These are phyloP conservation scores for Gyromitra esculenta DNA, from an alignment of 2,329 filamentous ascomycete species.

Conservation along the genomic window DNA sequence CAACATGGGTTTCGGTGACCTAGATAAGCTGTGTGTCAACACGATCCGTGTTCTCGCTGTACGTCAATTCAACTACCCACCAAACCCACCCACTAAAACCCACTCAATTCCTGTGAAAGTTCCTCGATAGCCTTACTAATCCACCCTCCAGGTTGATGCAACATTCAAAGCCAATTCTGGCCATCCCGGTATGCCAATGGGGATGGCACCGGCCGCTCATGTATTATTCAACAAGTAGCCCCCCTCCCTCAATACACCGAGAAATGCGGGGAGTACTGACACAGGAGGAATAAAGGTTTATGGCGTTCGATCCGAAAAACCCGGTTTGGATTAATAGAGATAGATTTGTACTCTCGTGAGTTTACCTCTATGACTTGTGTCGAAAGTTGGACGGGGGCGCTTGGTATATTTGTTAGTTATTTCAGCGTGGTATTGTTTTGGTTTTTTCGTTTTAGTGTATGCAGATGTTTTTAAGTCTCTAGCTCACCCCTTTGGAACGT, in stretches of 20 bases:
- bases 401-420: neutral
- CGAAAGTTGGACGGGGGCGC: too few species aligned
- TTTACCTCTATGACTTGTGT: constrained; percentile 58
- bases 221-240: constrained; percentile 87
- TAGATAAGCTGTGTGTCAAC: constrained; percentile 93
- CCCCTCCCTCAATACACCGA: neutral
- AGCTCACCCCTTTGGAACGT: too few species aligned
- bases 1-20: constrained; percentile 79
- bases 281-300: constrained; percentile 67
- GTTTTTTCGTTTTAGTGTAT: too few species aligned
- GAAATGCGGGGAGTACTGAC: neutral
- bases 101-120: too few species aligned
- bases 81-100: too few species aligned
- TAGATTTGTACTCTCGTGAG: constrained; percentile 98
- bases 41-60: constrained; percentile 96
- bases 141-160: constrained; percentile 82
- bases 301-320: constrained; percentile 99
- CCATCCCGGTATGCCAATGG: constrained; percentile 98
- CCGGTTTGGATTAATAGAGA: constrained; percentile 96
- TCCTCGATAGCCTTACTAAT: neutral
- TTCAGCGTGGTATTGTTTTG: neutral
- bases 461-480: too few species aligned
- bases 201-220: constrained; percentile 92
- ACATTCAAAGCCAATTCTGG: constrained; percentile 95
- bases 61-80: constrained; percentile 64